Evolutionary conservation across 2,329 filamentous ascomycete genomes (phyloP).

Genomic region (Annulohypoxylon truncatum): DNA sequence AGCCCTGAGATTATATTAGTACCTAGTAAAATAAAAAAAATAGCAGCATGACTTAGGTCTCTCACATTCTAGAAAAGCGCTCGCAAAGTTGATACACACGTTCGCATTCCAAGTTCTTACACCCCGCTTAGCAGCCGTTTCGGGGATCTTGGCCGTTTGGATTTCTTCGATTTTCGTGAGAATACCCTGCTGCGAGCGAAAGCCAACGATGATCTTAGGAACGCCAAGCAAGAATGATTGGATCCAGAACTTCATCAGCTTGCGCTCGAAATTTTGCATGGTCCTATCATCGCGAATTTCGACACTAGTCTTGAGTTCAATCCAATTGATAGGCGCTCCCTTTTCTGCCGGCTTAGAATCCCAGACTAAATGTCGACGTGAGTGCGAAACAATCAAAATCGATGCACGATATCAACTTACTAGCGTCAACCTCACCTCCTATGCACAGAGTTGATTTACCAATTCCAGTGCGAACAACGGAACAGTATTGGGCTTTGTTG

Average conservation of each 20-base stretch:
- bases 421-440: slow-evolving; percentile 92
- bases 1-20: slow-evolving; percentile 62
- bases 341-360: slow-evolving; percentile 78
- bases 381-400: slow-evolving; percentile 9
- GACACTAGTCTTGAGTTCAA: slow-evolving; percentile 92
- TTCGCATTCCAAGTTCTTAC: slow-evolving; percentile 88
- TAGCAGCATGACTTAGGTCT: slow-evolving; percentile 11
- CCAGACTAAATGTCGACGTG: slow-evolving; percentile 70
- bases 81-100: slow-evolving; percentile 91
- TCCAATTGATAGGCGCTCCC: slow-evolving; percentile 83
- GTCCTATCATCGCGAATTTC: slow-evolving; percentile 76
- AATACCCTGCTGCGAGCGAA: slow-evolving; percentile 78
- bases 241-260: slow-evolving; percentile 95
- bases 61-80: slow-evolving; percentile 80
- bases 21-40: slow-evolving; percentile 10
- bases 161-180: slow-evolving; percentile 80
- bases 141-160: slow-evolving; percentile 81
- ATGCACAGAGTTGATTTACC: slow-evolving; percentile 80
- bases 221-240: slow-evolving; percentile 96
- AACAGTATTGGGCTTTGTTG: slow-evolving; percentile 96
- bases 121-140: slow-evolving; percentile 74
- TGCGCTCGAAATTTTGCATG: slow-evolving; percentile 82
- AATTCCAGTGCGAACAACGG: slow-evolving; percentile 88
- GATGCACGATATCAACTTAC: slow-evolving; percentile 58
- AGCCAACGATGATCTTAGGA: slow-evolving; percentile 90